These are phyloP conservation scores for Dactylellina sp. DNA, from an alignment of 2,329 filamentous ascomycete genomes.

Conservation along the genomic window DNA sequence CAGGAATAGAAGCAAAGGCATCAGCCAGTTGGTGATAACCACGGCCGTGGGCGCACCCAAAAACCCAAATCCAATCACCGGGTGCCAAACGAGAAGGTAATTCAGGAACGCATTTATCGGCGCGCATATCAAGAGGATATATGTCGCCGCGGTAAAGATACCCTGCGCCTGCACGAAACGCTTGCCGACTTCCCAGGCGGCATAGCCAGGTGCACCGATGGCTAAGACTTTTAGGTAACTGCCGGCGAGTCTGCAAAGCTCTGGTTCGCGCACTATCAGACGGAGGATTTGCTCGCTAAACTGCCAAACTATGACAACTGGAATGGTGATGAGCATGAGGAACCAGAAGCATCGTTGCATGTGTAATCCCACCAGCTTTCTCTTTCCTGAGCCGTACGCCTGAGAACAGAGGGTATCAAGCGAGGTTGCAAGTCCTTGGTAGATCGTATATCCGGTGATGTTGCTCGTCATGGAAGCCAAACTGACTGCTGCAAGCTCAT, in stretches of 20 bases:
- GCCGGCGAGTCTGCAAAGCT: slow-evolving; percentile 78
- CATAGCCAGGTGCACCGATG: slow-evolving; percentile 76
- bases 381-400: slow-evolving; percentile 91
- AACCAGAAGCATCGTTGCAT: slow-evolving; percentile 85
- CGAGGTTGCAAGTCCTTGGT: slow-evolving; percentile 83
- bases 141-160: slow-evolving; percentile 83
- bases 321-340: slow-evolving; percentile 77
- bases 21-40: slow-evolving; percentile 78
- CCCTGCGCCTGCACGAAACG: slow-evolving; percentile 90
- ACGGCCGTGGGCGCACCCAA: slow-evolving; percentile 84
- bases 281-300: slow-evolving; percentile 75
- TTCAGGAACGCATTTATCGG: slow-evolving; percentile 85
- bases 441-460: slow-evolving; percentile 80
- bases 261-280: slow-evolving; percentile 76
- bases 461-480: slow-evolving; percentile 82
- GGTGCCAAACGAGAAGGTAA: slow-evolving; percentile 66
- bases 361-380: slow-evolving; percentile 86
- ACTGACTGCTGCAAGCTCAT: slow-evolving; percentile 75
- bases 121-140: slow-evolving; percentile 83
- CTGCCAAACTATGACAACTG: slow-evolving; percentile 78
- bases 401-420: slow-evolving; percentile 93
- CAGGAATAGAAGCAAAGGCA: slow-evolving; percentile 77
- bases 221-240: slow-evolving; percentile 78
- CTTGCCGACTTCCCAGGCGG: slow-evolving; percentile 76
- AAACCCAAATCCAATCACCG: slow-evolving; percentile 72